Percentiles rank a stretch among this genome's conserved stretches.
phyloP scores from a whole-genome alignment of 495 filamentous ascomycete genomes.

The Wilcoxina mikolae region DNA sequence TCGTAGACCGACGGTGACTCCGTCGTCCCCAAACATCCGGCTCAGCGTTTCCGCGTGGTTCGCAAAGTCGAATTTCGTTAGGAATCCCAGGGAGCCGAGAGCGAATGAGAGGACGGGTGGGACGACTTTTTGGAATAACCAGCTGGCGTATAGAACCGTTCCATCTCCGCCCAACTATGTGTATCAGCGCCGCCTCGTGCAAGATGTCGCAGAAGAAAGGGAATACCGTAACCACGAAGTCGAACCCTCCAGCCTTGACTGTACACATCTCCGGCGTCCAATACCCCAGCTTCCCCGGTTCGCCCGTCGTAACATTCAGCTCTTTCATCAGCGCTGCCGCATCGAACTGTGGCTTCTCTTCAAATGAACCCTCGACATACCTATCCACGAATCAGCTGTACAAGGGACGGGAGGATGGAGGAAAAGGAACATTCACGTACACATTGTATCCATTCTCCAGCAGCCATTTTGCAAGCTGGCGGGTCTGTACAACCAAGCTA shows the following conservation, averaged over 20 bases:
- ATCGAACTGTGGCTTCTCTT: conserved; percentile 73
- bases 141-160: conserved; percentile 80
- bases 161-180: conserved; percentile 67
- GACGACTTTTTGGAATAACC: conserved; percentile 87
- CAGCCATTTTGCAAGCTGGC: conserved; percentile 73
- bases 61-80: conserved; percentile 84
- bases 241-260: conserved; percentile 75
- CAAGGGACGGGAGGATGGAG: conserved; percentile 43
- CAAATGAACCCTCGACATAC: conserved; percentile 84
- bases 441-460: conserved; percentile 36
- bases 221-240: conserved; percentile 59
- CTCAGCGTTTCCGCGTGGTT: conserved; percentile 68
- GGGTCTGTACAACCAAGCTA: conserved; percentile 66
- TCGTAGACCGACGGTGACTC: conserved; percentile 87
- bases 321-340: conserved; percentile 54
- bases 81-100: conserved; percentile 75
- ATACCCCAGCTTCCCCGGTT: conserved; percentile 51
- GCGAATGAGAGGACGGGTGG: conserved; percentile 82
- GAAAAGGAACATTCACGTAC: not conserved
- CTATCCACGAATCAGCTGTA: conserved; percentile 69
- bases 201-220: not conserved
- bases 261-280: conserved; percentile 94
- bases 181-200: not conserved
- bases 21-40: conserved; percentile 66
- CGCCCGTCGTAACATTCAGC: conserved; percentile 38